These are phyloP conservation scores for Trichophyton simii DNA, from an alignment of 2,329 filamentous ascomycete genomes.

Conservation along the genomic window DNA sequence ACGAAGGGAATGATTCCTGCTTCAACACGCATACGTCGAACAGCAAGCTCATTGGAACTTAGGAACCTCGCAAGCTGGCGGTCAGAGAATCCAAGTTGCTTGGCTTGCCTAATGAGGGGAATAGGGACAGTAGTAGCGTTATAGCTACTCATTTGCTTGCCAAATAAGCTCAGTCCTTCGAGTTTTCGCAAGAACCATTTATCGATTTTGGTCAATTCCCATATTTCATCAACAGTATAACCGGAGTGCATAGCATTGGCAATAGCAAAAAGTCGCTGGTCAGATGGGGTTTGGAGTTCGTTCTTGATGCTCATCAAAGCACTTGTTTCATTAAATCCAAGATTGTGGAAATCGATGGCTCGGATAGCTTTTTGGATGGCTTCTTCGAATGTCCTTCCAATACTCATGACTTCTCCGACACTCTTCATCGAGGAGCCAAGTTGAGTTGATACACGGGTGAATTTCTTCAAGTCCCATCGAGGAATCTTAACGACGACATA, in stretches of 20 bases:
- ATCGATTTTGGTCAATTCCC: slow-evolving; percentile 96
- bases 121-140: slow-evolving; percentile 53
- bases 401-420: slow-evolving; percentile 98
- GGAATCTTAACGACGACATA: slow-evolving; percentile 99
- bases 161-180: slow-evolving; percentile 81
- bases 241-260: slow-evolving; percentile 94
- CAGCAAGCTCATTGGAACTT: slow-evolving; percentile 84
- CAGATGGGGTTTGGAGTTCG: slow-evolving; percentile 91
- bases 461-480: slow-evolving; percentile 97
- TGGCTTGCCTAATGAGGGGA: slow-evolving; percentile 64
- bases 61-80: slow-evolving; percentile 87
- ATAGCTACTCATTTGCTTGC: slow-evolving; percentile 61
- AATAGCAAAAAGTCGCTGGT: slow-evolving; percentile 93
- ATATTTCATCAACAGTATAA: slow-evolving; percentile 92
- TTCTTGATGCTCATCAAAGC: slow-evolving; percentile 92
- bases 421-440: slow-evolving; percentile 99
- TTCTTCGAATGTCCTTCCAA: slow-evolving; percentile 92
- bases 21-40: slow-evolving; percentile 73
- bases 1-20: slow-evolving; percentile 76
- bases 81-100: slow-evolving; percentile 89
- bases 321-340: slow-evolving; percentile 84
- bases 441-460: slow-evolving; percentile 88
- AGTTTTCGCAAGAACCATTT: slow-evolving; percentile 95
- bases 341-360: slow-evolving; percentile 85
- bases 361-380: slow-evolving; percentile 97